A percentile compares a stretch with the other conserved stretches of the same genome.
Evolutionary conservation across 2,329 filamentous ascomycete genomes (phyloP).

Genomic region (Hypoxylon sp.): DNA sequence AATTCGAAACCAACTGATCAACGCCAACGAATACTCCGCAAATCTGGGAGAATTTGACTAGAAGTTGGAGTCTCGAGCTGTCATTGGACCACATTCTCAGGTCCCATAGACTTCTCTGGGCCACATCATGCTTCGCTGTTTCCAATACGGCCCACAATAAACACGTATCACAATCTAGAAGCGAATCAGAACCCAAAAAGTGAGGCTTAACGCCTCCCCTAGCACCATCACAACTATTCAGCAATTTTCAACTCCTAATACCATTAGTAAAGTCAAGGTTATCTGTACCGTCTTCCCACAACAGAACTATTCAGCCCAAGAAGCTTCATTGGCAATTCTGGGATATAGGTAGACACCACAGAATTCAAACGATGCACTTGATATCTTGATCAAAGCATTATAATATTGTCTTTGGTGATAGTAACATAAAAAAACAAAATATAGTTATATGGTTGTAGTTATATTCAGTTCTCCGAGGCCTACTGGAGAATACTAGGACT

Average conservation of each 20-base stretch:
- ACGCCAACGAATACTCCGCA: constrained; percentile 9
- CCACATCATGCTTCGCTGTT: constrained; percentile 20
- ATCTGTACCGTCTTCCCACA: not conserved
- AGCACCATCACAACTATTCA: not conserved
- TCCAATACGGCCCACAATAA: constrained; percentile 19
- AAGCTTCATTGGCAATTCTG: constrained; percentile 10
- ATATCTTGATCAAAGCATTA: not conserved
- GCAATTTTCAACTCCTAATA: constrained; percentile 8
- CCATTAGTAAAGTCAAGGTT: constrained; percentile 7
- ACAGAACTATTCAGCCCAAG: not conserved
- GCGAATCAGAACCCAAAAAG: constrained; percentile 18
- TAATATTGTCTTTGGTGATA: not conserved
- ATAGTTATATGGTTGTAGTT: not conserved
- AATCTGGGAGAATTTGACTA: constrained; percentile 1
- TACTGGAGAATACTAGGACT: not conserved
- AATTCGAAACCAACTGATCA: constrained; percentile 8
- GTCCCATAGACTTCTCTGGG: constrained; percentile 1
- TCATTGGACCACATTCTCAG: constrained; percentile 2
- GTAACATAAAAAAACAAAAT: not conserved
- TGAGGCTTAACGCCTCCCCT: constrained; percentile 14
- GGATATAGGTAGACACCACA: not conserved
- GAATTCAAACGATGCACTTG: not conserved
- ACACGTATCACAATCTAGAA: constrained; percentile 17
- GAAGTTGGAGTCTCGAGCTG: constrained; percentile 5
- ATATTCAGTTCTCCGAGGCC: not conserved